Evolutionary conservation across 2,329 filamentous ascomycete genomes (phyloP).

Genomic region (Calycina herbarum): DNA sequence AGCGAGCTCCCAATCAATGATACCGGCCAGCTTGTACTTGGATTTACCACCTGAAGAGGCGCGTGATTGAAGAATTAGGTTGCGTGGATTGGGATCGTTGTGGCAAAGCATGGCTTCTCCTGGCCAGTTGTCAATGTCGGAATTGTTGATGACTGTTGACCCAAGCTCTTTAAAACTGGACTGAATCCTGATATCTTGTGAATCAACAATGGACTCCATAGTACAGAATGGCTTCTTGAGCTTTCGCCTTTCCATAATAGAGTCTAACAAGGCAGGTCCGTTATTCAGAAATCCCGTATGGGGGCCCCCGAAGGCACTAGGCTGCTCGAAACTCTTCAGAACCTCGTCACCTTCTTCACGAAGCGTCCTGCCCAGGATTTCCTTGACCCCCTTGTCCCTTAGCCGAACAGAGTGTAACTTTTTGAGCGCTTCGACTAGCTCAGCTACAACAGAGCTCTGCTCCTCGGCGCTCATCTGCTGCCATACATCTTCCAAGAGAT

Average conservation of each 20-base stretch:
- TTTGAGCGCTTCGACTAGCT: constrained; percentile 17
- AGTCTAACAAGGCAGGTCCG: constrained; percentile 11
- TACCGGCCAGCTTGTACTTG: constrained; percentile 25
- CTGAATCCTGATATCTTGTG: constrained; percentile 17
- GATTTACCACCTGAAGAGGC: constrained; percentile 16
- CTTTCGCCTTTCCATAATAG: constrained; percentile 20
- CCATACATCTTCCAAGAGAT: constrained; percentile 22
- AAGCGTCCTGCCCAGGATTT: constrained; percentile 15
- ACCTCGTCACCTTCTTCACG: constrained; percentile 10
- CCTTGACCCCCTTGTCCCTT: constrained; percentile 11
- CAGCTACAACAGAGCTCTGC: constrained; percentile 19
- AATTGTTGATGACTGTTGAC: constrained; percentile 21
- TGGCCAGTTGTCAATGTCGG: constrained; percentile 27
- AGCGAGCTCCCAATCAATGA: constrained; percentile 30
- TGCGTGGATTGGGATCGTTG: constrained; percentile 17
- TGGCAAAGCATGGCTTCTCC: constrained; percentile 31
- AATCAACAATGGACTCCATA: constrained; percentile 15
- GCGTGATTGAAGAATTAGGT: constrained; percentile 22
- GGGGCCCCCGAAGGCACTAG: constrained; percentile 16
- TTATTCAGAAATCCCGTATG: constrained; percentile 17
- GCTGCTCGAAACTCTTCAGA: constrained; percentile 8
- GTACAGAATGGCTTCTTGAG: constrained; percentile 14
- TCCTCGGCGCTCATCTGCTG: constrained; percentile 19
- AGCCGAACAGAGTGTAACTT: constrained; percentile 17
- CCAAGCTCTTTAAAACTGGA: constrained; percentile 22